These are phyloP conservation scores for Tieghemostelium lacteum DNA, from an alignment of 78 protist species.

Conservation along the genomic window DNA sequence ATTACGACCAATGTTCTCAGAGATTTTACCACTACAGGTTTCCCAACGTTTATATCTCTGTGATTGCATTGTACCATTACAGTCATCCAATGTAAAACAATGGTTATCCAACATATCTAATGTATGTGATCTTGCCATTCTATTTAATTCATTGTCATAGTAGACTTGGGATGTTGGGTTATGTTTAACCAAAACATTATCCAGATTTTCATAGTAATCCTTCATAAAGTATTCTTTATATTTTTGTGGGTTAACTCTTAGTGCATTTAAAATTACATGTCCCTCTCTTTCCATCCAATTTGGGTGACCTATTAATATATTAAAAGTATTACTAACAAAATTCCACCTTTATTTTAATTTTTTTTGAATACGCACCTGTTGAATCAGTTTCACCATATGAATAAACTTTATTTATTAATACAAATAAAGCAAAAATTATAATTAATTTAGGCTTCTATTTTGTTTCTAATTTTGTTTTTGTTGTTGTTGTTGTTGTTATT, in stretches of 20 bases:
- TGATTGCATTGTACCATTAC: constrained; percentile 11
- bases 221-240: constrained; percentile 4
- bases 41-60: constrained; percentile 5
- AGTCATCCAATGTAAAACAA: not conserved
- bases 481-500: not conserved
- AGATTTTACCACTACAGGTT: not conserved
- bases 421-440: not conserved
- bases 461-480: not conserved
- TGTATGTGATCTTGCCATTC: constrained; percentile 1
- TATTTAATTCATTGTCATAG: not conserved
- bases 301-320: not conserved
- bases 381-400: constrained; percentile 25
- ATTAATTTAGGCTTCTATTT: not conserved
- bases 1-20: constrained; percentile 11
- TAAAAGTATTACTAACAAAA: no score
- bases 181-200: not conserved
- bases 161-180: not conserved
- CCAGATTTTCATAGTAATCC: not conserved
- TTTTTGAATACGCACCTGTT: not conserved
- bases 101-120: not conserved
- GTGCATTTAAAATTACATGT: not conserved
- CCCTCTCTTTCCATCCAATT: constrained; percentile 23
- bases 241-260: constrained; percentile 1
- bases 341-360: no score
- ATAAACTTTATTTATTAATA: not conserved